Evolutionary conservation across 441 rosid genomes (phyloP).

Genomic region (Populus hybrid): DNA sequence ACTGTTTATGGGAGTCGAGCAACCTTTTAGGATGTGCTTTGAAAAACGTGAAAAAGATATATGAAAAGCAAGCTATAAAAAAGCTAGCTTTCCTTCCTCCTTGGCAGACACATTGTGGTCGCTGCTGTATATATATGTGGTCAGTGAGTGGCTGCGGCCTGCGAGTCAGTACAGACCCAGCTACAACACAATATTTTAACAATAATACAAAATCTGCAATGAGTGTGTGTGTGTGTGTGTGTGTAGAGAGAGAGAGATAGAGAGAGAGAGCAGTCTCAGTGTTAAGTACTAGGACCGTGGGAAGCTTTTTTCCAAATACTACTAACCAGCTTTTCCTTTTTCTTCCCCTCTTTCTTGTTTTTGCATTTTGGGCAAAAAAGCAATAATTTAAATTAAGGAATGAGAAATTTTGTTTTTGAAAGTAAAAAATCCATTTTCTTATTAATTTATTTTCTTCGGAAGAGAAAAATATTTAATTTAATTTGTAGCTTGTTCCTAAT

Average conservation of each 20-base stretch:
- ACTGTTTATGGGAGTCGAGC: constrained; percentile 33
- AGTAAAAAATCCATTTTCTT: too few relatives aligned
- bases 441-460: too few relatives aligned
- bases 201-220: constrained; percentile 12
- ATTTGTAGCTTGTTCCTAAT: too few relatives aligned
- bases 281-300: constrained; percentile 19
- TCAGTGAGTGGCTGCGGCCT: background rate
- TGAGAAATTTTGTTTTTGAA: too few relatives aligned
- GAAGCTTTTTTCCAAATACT: constrained; percentile 9
- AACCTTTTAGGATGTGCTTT: constrained; percentile 19
- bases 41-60: constrained; percentile 7
- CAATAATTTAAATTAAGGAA: too few relatives aligned
- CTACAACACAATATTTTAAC: background rate
- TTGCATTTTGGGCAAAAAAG: constrained; percentile 3
- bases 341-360: constrained; percentile 4
- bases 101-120: background rate
- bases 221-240: background rate
- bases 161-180: background rate
- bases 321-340: constrained; percentile 10
- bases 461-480: too few relatives aligned
- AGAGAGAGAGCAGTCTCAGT: background rate
- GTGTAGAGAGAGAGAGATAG: constrained; percentile 5
- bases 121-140: background rate
- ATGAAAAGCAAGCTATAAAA: background rate
- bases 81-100: background rate